Evolutionary conservation across 208 protist genomes (phyloP).

Genomic region (Acanthamoeba culbertsoni): DNA sequence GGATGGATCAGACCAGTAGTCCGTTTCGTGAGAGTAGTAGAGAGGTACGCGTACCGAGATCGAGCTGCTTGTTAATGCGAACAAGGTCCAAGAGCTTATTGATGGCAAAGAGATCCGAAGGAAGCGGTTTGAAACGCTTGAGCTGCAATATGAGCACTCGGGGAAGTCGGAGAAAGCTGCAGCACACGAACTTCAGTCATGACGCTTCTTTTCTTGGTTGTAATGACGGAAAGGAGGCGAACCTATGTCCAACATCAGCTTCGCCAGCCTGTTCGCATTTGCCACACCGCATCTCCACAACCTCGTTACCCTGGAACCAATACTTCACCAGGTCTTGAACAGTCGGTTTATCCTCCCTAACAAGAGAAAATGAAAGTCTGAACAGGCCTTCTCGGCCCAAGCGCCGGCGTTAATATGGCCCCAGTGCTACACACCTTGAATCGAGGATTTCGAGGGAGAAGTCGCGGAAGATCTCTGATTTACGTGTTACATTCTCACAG

Average conservation of each 20-base stretch:
- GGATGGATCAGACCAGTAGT: not conserved
- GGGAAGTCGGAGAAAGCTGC: not conserved
- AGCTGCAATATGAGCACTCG: slow-evolving; percentile 15
- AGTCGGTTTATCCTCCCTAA: not conserved
- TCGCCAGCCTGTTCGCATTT: not conserved
- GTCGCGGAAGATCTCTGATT: not conserved
- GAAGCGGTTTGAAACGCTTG: slow-evolving; percentile 1
- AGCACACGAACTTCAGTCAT: not conserved
- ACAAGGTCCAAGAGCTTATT: not conserved
- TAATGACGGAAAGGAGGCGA: not conserved
- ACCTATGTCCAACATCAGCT: not conserved
- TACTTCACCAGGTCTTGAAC: slow-evolving; percentile 5
- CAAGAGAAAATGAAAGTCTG: too few relatives aligned
- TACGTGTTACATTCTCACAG: not conserved
- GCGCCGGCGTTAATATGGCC: not conserved
- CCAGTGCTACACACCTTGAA: not conserved
- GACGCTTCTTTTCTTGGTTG: not conserved
- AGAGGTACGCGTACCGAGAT: not conserved
- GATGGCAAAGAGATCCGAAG: not conserved
- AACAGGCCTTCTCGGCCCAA: not conserved
- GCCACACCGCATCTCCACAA: not conserved
- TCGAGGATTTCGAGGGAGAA: not conserved
- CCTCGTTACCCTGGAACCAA: slow-evolving; percentile 22
- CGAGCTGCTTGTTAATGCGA: not conserved
- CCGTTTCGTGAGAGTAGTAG: not conserved